Percentiles rank a stretch among this genome's conserved stretches.
Conservation (phyloP, 495 filamentous ascomycete species). For the Penicillium atrosanguineum region DNA sequence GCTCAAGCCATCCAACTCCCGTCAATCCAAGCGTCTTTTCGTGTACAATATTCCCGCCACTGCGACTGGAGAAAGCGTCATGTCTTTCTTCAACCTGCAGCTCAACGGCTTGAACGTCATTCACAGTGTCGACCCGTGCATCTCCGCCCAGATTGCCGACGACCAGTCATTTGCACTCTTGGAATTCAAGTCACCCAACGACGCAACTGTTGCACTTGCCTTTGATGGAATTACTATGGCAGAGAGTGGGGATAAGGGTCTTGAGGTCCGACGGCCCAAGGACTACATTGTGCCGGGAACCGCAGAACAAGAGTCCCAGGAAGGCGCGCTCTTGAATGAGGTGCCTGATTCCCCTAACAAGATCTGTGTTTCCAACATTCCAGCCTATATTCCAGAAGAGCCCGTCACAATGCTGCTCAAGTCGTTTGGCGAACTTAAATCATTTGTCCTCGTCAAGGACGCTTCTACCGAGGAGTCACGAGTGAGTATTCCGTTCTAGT, state of each 20-base stretch:
- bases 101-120: constrained; percentile 92
- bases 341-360: constrained; percentile 94
- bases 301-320: constrained; percentile 75
- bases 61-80: constrained; percentile 66
- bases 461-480: constrained; percentile 79
- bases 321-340: constrained; percentile 71
- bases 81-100: constrained; percentile 92
- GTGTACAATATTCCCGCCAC: constrained; percentile 73
- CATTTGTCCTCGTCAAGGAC: constrained; percentile 90
- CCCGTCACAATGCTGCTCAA: constrained; percentile 86
- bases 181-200: constrained; percentile 83
- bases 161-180: constrained; percentile 78
- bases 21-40: constrained; percentile 89
- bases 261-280: constrained; percentile 86
- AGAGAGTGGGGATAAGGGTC: constrained; percentile 58
- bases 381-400: constrained; percentile 80
- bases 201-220: constrained; percentile 88
- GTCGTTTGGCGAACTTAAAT: constrained; percentile 89
- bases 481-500: constrained; percentile 52
- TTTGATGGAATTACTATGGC: constrained; percentile 89
- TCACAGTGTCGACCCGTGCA: constrained; percentile 78
- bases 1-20: constrained; percentile 87
- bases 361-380: constrained; percentile 87
- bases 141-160: constrained; percentile 76
- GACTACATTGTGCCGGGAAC: constrained; percentile 92